Evolutionary conservation across 352 stramenopile species (phyloP), one percentile per base, ranked within the genome.

Genomic region (Phytopythium boreale): DNA sequence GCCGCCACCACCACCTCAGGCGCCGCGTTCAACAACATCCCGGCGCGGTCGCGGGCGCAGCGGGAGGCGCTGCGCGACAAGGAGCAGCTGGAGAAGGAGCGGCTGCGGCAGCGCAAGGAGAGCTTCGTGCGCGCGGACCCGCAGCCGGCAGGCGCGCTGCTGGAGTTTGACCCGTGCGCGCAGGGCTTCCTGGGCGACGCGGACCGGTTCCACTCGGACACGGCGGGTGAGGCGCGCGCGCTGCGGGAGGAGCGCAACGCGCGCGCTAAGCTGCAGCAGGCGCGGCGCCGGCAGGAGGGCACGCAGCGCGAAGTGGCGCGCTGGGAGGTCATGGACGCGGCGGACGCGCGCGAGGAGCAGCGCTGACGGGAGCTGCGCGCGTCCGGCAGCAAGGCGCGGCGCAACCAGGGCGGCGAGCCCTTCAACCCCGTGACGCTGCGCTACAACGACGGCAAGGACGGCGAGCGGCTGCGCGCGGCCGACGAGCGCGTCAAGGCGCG

Each of bases 201-300:
- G 29, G 88, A 97, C 46, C 76, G 90, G 11, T 98, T 97, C 72
- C 88, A 97, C 63, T 91, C 89, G 34, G 92, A 98, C 69, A 93
- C 84, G 31, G 86, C 84, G 15, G 91, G 89, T 0, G 91, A 97
- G 63, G 89, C 95, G 64, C 82, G 88, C 15, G 73, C 77, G 3
- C 29, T 52, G 27, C 80, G 89, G 26, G 79, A 96, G 39, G 81
- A 82, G 19, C 71, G 61, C 65, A 74, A 75, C 15, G 65, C 80
- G 31, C 78, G 76, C 41, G 63, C 74, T 56, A 80, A 85, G 55
- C 69, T 88, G 46, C 70, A 85, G 9, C 83, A 92, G n/a, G 85
- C 91, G 39, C 66, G 75, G 56, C 86, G 82, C 60, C 82, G 86
- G 24, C 77, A 72, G 56, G 76, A 93, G 22, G 69, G 63, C 17